Evolutionary conservation across 345 rosid genomes (phyloP).

Genomic region (Ceriops zippeliana): DNA sequence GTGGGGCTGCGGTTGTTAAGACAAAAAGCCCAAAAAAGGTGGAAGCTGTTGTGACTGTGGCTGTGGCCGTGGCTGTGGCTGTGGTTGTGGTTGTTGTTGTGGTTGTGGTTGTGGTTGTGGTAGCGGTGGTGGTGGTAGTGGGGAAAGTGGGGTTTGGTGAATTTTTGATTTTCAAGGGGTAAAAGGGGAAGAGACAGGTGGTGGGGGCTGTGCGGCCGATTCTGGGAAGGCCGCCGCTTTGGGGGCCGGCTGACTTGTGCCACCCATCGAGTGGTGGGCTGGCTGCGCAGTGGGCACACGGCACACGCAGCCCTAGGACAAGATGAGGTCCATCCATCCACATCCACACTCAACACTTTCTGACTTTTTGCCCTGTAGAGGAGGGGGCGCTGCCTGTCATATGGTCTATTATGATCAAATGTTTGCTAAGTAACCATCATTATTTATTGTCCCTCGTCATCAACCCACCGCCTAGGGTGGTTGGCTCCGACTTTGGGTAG

Average conservation of each 20-base stretch:
- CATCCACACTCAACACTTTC: too few species aligned
- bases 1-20: not conserved
- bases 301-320: too few species aligned
- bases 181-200: not conserved
- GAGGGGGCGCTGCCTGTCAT: too few species aligned
- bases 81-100: constrained; percentile 5
- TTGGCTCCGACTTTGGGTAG: too few species aligned
- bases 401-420: too few species aligned
- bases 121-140: constrained; percentile 23
- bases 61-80: constrained; percentile 17
- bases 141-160: constrained; percentile 40
- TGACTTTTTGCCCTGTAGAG: too few species aligned
- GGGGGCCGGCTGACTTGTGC: constrained; percentile 8
- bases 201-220: constrained; percentile 49
- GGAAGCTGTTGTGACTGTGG: not conserved
- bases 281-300: too few species aligned
- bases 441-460: too few species aligned
- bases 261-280: not conserved
- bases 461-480: too few species aligned
- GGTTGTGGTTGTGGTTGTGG: constrained; percentile 24
- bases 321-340: too few species aligned
- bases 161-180: constrained; percentile 25
- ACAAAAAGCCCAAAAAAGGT: not conserved
- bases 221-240: constrained; percentile 27
- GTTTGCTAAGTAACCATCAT: too few species aligned